Evolutionary conservation across 768 basidiomycete genomes (phyloP).

Genomic region (Phylloporus arenicola): DNA sequence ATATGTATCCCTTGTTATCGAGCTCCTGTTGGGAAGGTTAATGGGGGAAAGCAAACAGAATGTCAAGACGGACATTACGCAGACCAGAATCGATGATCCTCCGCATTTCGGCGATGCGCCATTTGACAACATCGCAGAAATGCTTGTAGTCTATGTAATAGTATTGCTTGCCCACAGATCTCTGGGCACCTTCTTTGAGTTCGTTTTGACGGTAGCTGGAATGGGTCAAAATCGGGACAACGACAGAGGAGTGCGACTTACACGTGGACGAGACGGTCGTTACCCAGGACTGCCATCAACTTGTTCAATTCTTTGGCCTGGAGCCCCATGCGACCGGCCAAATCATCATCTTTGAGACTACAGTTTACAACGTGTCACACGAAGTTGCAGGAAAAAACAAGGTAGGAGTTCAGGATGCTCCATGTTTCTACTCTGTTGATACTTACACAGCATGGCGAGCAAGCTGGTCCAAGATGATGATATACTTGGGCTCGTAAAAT

Average conservation of each 20-base stretch:
- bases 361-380: slow-evolving; percentile 18
- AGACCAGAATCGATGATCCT: slow-evolving; percentile 83
- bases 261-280: slow-evolving; percentile 76
- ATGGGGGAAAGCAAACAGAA: neutral
- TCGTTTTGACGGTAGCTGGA: slow-evolving; percentile 84
- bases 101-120: slow-evolving; percentile 92
- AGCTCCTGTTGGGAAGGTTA: slow-evolving; percentile 65
- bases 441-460: slow-evolving; percentile 93
- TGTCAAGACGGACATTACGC: slow-evolving; percentile 61
- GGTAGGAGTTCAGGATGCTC: slow-evolving; percentile 14
- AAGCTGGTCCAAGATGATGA: slow-evolving; percentile 91
- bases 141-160: slow-evolving; percentile 95
- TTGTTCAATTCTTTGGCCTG: slow-evolving; percentile 89
- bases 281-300: slow-evolving; percentile 74
- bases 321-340: slow-evolving; percentile 86
- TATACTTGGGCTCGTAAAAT: slow-evolving; percentile 92
- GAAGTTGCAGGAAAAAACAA: slow-evolving; percentile 5
- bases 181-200: slow-evolving; percentile 82
- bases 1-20: slow-evolving; percentile 96
- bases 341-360: slow-evolving; percentile 90
- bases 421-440: slow-evolving; percentile 28
- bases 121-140: slow-evolving; percentile 97
- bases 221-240: slow-evolving; percentile 4
- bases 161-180: slow-evolving; percentile 85
- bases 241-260: slow-evolving; percentile 33